Base-by-base conservation (phyloP, 192 early-diverging fungal genomes). In the Backusella mclennaniae region DNA sequence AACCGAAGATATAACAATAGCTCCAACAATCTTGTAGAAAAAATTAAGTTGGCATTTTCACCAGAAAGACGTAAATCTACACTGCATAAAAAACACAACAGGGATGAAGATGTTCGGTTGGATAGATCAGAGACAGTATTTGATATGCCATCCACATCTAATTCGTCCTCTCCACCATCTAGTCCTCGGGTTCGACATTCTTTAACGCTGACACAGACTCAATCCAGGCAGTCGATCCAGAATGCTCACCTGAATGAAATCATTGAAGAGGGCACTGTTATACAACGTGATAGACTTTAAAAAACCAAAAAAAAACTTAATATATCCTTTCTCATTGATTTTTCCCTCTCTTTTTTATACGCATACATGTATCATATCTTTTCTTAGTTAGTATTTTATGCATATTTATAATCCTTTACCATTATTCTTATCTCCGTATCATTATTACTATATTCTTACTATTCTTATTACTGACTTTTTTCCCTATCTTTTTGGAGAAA, bases 41-140 rank as follows among this genome's bases (percentile, higher is more conserved):
- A 77, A 26, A 44, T 77, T 6, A 77, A 77, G 26, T 44, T 72
- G 53, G 76, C 69, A 7, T 72, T 77, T 63, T 71, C 69, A 71
- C 35, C 41, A 31, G 76, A 77, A 71, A 71, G 63, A 42, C 39
- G 76, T 31, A 76, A 76, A 56, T 76, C 75, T 12, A 26, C 63
- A 63, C 21, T 56, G 35, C 39, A 53, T 39, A 35, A 21, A 23
- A 38, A 38, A 38, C 36, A 66, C 15, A 14, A 44, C 1, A 56
- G 44, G 11, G 53, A 59, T 66, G 35, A 63, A 11, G 12, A 29
- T 63, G 11, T n/a, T 49, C 46, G 23, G n/a, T 29, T 63, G 26
- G 23, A 63, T 63, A 23, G 56, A 63, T 63, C 56, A 63, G 56
- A 63, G 29, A 63, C 56, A 23, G 56, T 63, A 63, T 63, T 63